phyloP scores from a whole-genome alignment of 106 monocot genomes.

The Acorus gramineus region DNA sequence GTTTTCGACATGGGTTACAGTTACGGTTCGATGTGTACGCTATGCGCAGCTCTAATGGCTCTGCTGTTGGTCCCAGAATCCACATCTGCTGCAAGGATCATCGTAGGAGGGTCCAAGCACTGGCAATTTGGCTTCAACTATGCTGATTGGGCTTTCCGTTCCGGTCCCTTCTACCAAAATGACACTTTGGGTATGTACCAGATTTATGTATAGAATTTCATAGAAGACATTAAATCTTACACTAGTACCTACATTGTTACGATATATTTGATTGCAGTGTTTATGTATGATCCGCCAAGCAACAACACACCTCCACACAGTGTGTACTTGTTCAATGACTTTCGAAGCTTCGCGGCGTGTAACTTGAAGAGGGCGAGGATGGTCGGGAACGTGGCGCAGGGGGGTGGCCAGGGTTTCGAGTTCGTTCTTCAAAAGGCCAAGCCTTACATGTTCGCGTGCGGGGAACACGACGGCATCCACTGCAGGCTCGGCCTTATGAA shows the following conservation, averaged over 20 bases:
- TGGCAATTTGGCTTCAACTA: conserved; percentile 10
- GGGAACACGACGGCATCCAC: not conserved
- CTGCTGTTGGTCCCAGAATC: not conserved
- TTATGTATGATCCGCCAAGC: conserved; percentile 3
- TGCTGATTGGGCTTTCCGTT: conserved; percentile 1
- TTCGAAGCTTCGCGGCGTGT: not conserved
- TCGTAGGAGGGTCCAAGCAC: not conserved
- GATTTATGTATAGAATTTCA: not conserved
- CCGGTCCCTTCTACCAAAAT: conserved; percentile 11
- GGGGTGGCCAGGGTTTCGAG: not conserved
- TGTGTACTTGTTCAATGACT: conserved; percentile 4
- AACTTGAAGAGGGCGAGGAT: not conserved
- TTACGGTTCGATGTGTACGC: no score
- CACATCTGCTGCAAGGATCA: not conserved
- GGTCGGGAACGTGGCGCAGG: conserved; percentile 1
- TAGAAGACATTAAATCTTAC: no score
- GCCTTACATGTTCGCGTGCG: conserved; percentile 3
- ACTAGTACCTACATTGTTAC: not conserved
- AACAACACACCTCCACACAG: conserved; percentile 2
- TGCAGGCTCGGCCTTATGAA: not conserved
- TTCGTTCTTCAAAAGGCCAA: not conserved
- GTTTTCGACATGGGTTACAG: no score
- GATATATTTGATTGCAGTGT: not conserved
- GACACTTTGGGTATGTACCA: conserved; percentile 2
- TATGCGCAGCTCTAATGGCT: no score